Base-by-base conservation (phyloP, 2,329 filamentous ascomycete species). In the Xylaria sp. region DNA sequence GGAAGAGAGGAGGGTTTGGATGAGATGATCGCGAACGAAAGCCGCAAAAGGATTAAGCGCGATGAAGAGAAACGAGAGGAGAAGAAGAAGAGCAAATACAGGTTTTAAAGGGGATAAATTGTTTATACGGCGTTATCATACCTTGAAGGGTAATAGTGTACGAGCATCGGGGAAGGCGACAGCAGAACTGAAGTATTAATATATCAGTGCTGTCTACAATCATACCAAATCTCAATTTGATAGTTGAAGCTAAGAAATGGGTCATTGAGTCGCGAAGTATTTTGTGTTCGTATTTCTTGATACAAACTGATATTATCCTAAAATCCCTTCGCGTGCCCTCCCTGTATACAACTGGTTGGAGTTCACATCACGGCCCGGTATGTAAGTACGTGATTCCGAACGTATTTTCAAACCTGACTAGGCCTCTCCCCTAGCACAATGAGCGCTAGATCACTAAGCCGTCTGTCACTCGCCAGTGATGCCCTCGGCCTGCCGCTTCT, bases 1-100 rank as follows among this genome's bases (percentile, higher is more conserved):
- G 88, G 89, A 66, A 85, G 86, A 80, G 93, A 97, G 78, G 95
- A 98, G 74, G 95, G 98, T 78, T 81, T 99, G 65, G 95, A 91
- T 75, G 93, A 97, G 76, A 97, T 99, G 93, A 98, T 99, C 82
- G 93, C 93, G 12, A 91, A 93, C 76, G 96, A 98, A 82, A 93
- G 90, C 77, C 88, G 93, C 72, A 98, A 98, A 86, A 88, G 94
- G 78, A 87, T 94, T 78, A 97, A 94, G 86, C 89, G 92, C 72
- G 94, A 97, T 74, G 90, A 93, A 79, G 93, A 97, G 80, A 89
- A 90, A 78, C 86, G 86, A 75, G 86, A 88, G 71, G 90, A 91
- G 84, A 87, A 83, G 80, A 89, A 85, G 78, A 86, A 74, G 70
- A 71, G 48, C 55, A 74, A 86, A 77, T 85, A 86, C 72, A 81